Conservation (phyloP, 768 basidiomycete species). For the Rhodotorula sphaerocarpa region DNA sequence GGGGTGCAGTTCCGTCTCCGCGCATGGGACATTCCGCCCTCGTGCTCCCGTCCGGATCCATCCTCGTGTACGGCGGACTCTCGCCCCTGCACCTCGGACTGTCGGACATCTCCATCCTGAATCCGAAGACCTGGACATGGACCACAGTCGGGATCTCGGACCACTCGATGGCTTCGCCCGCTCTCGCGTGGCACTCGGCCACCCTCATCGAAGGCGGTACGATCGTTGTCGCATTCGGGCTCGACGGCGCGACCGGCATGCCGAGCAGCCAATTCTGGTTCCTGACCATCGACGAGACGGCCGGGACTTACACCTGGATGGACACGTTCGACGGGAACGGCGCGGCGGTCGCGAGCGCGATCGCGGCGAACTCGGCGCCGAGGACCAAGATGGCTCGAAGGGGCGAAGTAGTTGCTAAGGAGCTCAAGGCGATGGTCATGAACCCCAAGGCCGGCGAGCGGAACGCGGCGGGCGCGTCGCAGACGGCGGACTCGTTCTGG, state of each 20-base stretch:
- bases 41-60: conserved; percentile 8
- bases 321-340: conserved; percentile 17
- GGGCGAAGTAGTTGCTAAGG: neutral
- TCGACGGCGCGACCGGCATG: conserved; percentile 12
- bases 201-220: conserved; percentile 4
- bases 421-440: conserved; percentile 8
- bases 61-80: conserved; percentile 37
- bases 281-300: conserved; percentile 23
- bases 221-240: conserved; percentile 35
- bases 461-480: neutral
- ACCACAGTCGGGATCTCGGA: conserved; percentile 8
- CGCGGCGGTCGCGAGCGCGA: neutral
- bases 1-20: conserved; percentile 11
- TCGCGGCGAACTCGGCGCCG: neutral
- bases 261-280: conserved; percentile 28
- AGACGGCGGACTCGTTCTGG: neutral
- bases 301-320: conserved; percentile 17
- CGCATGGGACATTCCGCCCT: conserved; percentile 34
- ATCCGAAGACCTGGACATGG: conserved; percentile 22
- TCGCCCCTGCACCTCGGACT: conserved; percentile 1
- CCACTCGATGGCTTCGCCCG: conserved; percentile 16
- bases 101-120: conserved; percentile 19
- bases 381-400: neutral
- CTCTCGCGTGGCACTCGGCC: conserved; percentile 31
- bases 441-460: conserved; percentile 23